phyloP scores from a whole-genome alignment of 371 early-diverging fungal genomes.

The Phascolomyces articulosus region DNA sequence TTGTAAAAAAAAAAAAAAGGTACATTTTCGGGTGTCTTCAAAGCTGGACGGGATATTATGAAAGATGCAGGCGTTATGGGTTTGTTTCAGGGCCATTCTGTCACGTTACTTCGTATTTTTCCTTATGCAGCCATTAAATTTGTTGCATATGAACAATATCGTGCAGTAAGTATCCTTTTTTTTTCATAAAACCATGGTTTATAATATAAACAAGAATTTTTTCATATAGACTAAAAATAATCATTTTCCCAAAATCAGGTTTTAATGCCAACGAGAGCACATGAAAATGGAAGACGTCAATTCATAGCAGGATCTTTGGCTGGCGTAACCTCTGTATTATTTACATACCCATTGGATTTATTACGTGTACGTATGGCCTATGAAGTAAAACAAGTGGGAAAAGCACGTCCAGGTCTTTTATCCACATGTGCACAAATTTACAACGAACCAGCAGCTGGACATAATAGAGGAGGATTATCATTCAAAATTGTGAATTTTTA shows the following conservation, averaged over 20 bases:
- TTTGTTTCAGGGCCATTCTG: slow-evolving; percentile 94
- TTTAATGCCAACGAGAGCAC: slow-evolving; percentile 69
- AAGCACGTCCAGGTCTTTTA: slow-evolving; percentile 33
- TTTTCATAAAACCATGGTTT: not conserved
- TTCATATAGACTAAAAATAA: not conserved
- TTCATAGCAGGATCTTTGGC: slow-evolving; percentile 82
- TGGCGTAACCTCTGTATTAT: slow-evolving; percentile 85
- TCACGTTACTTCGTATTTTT: slow-evolving; percentile 90
- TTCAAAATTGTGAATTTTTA: slow-evolving; percentile 79
- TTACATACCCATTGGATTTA: slow-evolving; percentile 94
- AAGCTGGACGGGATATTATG: slow-evolving; percentile 79
- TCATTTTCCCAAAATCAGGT: slow-evolving; percentile 27
- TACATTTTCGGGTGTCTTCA: slow-evolving; percentile 84
- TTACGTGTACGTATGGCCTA: slow-evolving; percentile 94
- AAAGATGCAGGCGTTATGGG: slow-evolving; percentile 74
- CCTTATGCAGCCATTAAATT: slow-evolving; percentile 97
- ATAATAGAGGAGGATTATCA: not conserved
- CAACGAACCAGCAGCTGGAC: slow-evolving; percentile 56
- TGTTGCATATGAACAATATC: slow-evolving; percentile 90
- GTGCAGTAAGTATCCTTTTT: slow-evolving; percentile 52
- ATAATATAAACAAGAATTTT: too few relatives aligned
- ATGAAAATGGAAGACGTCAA: slow-evolving; percentile 64
- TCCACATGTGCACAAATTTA: slow-evolving; percentile 52
- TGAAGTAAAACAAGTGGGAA: slow-evolving; percentile 55
- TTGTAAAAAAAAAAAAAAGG: slow-evolving; percentile 49